phyloP scores from a whole-genome alignment of 164 flowering plant species.

The Litsea cubeba region DNA sequence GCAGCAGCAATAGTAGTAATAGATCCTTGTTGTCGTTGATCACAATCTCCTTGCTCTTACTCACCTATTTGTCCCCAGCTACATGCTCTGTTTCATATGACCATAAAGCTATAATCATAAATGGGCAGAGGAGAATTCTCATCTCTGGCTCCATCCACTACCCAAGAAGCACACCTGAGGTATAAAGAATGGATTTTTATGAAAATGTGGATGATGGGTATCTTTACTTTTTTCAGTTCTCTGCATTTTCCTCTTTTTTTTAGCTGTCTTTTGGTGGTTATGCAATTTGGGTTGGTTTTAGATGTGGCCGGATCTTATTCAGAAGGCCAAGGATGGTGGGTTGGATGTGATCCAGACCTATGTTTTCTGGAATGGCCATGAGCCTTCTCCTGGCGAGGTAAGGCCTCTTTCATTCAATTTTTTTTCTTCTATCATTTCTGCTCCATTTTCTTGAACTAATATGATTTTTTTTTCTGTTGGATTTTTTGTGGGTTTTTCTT shows the following conservation, averaged over 20 bases:
- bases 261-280: neutral
- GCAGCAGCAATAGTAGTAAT: neutral
- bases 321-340: conserved; percentile 83
- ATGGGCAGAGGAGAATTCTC: conserved; percentile 70
- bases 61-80: conserved; percentile 20
- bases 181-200: conserved; percentile 15
- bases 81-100: conserved; percentile 69
- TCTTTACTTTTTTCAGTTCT: conserved; percentile 12
- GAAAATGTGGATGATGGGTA: conserved; percentile 21
- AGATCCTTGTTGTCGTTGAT: conserved; percentile 2
- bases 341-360: conserved; percentile 78
- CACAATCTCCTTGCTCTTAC: conserved; percentile 1
- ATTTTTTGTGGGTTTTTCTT: conserved; percentile 1
- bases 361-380: conserved; percentile 88
- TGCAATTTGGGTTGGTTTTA: conserved; percentile 17
- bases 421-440: neutral
- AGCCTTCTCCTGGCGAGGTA: conserved; percentile 74
- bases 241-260: neutral
- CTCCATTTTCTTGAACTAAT: neutral
- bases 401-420: neutral
- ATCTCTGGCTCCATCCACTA: conserved; percentile 91
- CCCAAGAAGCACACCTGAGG: conserved; percentile 93
- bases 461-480: neutral
- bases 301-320: conserved; percentile 90
- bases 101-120: conserved; percentile 50